Percentiles rank a stretch among this genome's conserved stretches.
Conservation (phyloP, 768 basidiomycete genomes). For the Calocybe cyanea region DNA sequence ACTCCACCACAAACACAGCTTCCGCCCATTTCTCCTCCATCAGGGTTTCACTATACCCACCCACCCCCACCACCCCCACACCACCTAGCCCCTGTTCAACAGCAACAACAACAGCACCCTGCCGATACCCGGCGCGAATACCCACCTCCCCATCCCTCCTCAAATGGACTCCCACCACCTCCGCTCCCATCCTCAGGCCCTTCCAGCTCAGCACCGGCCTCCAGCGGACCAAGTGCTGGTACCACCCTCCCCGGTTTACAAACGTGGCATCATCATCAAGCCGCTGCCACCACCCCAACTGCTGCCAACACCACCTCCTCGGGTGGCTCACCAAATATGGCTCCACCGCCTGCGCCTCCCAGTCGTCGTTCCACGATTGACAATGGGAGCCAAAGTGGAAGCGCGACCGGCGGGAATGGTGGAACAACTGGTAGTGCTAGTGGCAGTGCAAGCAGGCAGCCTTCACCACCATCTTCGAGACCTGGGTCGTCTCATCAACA, state of each 20-base stretch:
- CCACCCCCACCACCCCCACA: constrained; percentile 31
- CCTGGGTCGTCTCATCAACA: background rate
- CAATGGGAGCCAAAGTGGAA: background rate
- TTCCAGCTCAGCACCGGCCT: no score
- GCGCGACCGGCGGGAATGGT: background rate
- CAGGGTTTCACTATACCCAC: constrained; percentile 5
- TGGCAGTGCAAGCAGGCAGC: background rate
- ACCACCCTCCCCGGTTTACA: constrained; percentile 45
- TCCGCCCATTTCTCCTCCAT: constrained; percentile 27
- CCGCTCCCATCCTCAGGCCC: no score
- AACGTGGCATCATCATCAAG: constrained; percentile 32
- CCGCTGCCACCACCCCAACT: constrained; percentile 28
- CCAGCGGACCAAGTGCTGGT: constrained; percentile 9
- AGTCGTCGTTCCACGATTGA: background rate
- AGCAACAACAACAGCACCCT: constrained; percentile 35
- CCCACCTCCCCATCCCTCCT: constrained; percentile 20
- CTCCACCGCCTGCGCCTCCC: background rate
- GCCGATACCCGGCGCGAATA: constrained; percentile 26
- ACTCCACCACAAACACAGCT: constrained; percentile 37
- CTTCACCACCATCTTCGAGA: constrained; percentile 1
- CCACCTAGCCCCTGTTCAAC: constrained; percentile 21
- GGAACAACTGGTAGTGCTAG: background rate
- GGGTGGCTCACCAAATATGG: background rate
- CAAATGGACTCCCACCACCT: background rate
- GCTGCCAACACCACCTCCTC: background rate